phyloP scores from a whole-genome alignment of 805 yeast genomes.

The Candida caryicola region DNA sequence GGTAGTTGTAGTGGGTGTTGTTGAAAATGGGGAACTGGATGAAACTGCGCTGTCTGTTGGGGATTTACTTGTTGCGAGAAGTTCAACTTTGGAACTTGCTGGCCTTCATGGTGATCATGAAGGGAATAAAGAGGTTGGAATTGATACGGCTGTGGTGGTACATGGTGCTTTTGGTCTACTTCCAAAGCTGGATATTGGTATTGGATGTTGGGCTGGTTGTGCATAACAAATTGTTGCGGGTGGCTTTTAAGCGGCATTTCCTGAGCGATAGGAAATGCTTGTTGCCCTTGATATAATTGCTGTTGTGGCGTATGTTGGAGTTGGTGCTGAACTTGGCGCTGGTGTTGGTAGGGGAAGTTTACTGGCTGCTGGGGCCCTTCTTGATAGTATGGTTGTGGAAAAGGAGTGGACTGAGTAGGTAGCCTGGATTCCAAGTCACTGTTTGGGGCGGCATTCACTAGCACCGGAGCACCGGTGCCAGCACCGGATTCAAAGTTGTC shows the following conservation, averaged over 20 bases:
- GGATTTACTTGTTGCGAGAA: background rate
- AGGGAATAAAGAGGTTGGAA: background rate
- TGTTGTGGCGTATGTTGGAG: background rate
- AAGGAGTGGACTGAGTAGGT: background rate
- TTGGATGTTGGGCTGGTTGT: background rate
- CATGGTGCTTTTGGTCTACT: background rate
- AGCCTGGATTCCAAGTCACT: background rate
- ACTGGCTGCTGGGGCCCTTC: background rate
- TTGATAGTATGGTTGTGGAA: background rate
- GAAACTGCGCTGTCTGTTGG: background rate
- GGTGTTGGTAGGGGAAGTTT: background rate
- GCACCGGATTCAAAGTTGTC: background rate
- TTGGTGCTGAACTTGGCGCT: too few relatives aligned
- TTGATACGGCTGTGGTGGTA: background rate
- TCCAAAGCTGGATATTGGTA: background rate
- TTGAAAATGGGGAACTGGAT: conserved; percentile 6
- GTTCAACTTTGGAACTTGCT: background rate
- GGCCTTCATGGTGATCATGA: background rate
- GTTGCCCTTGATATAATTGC: background rate
- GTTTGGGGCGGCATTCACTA: background rate
- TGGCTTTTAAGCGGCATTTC: conserved; percentile 1
- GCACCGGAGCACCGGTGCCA: background rate
- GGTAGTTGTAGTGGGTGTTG: conserved; percentile 5
- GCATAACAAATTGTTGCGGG: background rate
- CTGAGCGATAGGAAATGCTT: background rate